These are phyloP conservation scores for Aspergillus wentii DNA, from an alignment of 495 filamentous ascomycete genomes.

Conservation along the genomic window DNA sequence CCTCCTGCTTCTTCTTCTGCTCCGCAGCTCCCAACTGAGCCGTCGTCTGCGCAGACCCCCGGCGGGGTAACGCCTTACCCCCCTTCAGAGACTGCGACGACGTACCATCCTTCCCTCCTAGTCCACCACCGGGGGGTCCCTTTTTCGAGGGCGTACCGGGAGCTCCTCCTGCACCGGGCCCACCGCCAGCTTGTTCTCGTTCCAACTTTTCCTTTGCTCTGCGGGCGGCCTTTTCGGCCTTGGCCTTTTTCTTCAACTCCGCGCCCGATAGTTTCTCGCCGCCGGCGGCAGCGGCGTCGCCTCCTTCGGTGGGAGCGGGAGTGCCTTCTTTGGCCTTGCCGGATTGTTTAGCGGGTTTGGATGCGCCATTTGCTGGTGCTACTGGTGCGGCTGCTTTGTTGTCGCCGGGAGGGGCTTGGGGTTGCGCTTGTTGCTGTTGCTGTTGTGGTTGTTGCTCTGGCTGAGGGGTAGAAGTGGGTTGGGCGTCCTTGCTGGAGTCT, in stretches of 20 bases:
- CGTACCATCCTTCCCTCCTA: slow-evolving; percentile 26
- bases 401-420: slow-evolving; percentile 2
- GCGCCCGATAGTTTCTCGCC: slow-evolving; percentile 55
- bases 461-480: slow-evolving; percentile 8
- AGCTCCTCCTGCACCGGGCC: slow-evolving; percentile 15
- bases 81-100: slow-evolving; percentile 18
- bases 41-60: slow-evolving; percentile 38
- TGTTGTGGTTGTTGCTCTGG: slow-evolving; percentile 17
- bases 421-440: slow-evolving; percentile 22
- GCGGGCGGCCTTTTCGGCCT: slow-evolving; percentile 73
- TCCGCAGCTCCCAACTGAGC: slow-evolving; percentile 22
- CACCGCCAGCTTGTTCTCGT: slow-evolving; percentile 24
- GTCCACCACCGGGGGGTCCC: slow-evolving; percentile 1
- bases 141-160: not conserved
- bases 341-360: slow-evolving; percentile 26
- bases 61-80: slow-evolving; percentile 34
- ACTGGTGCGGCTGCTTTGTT: slow-evolving; percentile 6
- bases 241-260: slow-evolving; percentile 71
- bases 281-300: slow-evolving; percentile 8
- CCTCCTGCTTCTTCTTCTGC: slow-evolving; percentile 50
- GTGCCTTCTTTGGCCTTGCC: slow-evolving; percentile 24
- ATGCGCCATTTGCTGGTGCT: slow-evolving; percentile 18
- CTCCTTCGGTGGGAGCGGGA: slow-evolving; percentile 6
- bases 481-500: too few species aligned
- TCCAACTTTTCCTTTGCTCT: slow-evolving; percentile 58